Percentiles rank a stretch among this genome's conserved stretches.
These are phyloP conservation scores for Lactarius tabidus DNA, from an alignment of 768 basidiomycete species.

Conservation along the genomic window DNA sequence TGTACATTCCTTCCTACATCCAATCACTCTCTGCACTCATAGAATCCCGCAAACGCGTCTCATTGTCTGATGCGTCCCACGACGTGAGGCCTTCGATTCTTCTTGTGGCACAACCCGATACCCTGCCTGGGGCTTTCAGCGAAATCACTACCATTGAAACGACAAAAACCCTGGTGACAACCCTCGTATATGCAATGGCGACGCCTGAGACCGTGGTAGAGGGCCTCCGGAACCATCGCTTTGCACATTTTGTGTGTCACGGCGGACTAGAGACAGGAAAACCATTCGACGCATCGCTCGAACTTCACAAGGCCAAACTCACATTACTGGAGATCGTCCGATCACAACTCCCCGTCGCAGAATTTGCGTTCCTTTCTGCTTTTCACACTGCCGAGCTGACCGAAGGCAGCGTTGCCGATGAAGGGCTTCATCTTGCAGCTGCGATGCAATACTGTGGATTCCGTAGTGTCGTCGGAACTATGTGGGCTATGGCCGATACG, in stretches of 20 bases:
- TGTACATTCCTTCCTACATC: slow-evolving; percentile 18
- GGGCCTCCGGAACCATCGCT: neutral
- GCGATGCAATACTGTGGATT: too few relatives aligned
- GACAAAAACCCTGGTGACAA: neutral
- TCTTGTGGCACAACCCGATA: neutral
- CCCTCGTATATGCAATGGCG: neutral
- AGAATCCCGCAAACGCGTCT: neutral
- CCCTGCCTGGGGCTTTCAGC: neutral
- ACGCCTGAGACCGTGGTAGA: neutral
- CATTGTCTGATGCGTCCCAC: too few relatives aligned
- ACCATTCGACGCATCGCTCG: slow-evolving; percentile 6
- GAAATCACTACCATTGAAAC: neutral
- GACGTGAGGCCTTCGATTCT: neutral
- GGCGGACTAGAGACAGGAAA: neutral
- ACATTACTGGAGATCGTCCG: slow-evolving; percentile 6
- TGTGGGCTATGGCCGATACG: slow-evolving; percentile 13
- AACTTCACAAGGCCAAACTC: neutral
- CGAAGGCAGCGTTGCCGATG: slow-evolving; percentile 2
- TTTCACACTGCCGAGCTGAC: slow-evolving; percentile 13
- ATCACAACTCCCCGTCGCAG: too few relatives aligned
- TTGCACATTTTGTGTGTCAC: slow-evolving; percentile 12
- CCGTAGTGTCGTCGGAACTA: slow-evolving; percentile 15
- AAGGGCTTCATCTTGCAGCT: slow-evolving; percentile 13
- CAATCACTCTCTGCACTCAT: slow-evolving; percentile 14
- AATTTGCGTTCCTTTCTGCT: too few relatives aligned